phyloP scores from a whole-genome alignment of 75 land plant genomes.

The Larix kaempferi region DNA sequence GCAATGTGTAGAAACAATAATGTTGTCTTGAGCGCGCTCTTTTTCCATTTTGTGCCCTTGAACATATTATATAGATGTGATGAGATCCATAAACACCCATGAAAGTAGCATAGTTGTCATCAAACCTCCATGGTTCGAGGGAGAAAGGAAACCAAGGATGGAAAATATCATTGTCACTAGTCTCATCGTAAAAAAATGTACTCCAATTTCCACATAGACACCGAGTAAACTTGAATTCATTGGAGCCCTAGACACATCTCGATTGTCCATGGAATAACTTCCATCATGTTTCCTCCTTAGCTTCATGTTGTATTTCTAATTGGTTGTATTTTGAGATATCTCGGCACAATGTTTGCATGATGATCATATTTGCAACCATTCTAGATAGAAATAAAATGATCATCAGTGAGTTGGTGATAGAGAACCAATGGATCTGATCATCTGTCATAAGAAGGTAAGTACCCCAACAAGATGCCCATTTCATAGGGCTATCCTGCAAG shows the following conservation, averaged over 20 bases:
- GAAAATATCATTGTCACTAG: conserved; percentile 57
- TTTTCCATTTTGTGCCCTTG: too few relatives aligned
- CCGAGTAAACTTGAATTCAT: conserved; percentile 32
- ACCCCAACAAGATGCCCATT: too few relatives aligned
- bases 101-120: conserved; percentile 50
- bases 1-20: too few relatives aligned
- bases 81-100: conserved; percentile 49
- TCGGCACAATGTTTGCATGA: conserved; percentile 68
- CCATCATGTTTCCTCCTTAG: too few relatives aligned
- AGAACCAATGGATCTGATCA: too few relatives aligned
- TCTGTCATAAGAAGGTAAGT: too few relatives aligned
- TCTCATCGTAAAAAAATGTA: conserved; percentile 50
- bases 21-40: too few relatives aligned
- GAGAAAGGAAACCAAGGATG: conserved; percentile 45
- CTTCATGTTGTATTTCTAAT: conserved; percentile 57
- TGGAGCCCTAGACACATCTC: conserved; percentile 50
- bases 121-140: conserved; percentile 49
- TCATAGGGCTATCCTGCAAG: too few relatives aligned
- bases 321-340: conserved; percentile 36
- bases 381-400: too few relatives aligned
- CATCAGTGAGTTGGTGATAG: too few relatives aligned
- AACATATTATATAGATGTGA: too few relatives aligned
- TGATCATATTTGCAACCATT: conserved; percentile 83
- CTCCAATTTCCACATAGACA: conserved; percentile 48
- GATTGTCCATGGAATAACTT: conserved; percentile 57